A percentile compares a stretch with the other conserved stretches of the same genome.
Evolutionary conservation across 495 filamentous ascomycete genomes (phyloP).

Genomic region (Viridothelium virens): DNA sequence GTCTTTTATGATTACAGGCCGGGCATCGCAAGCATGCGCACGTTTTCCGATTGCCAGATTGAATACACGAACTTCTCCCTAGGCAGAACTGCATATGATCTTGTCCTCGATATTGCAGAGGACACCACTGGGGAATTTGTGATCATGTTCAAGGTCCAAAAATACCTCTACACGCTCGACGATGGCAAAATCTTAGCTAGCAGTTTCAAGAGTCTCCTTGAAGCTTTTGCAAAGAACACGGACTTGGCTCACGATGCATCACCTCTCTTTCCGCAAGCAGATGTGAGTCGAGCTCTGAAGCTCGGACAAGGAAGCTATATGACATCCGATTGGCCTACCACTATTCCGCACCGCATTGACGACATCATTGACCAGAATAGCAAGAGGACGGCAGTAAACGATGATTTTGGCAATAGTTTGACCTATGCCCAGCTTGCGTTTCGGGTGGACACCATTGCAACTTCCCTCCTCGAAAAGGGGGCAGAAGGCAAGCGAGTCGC

Average conservation of each 20-base stretch:
- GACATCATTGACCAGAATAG: slow-evolving; percentile 13
- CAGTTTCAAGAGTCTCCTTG: neutral
- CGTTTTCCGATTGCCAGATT: slow-evolving; percentile 21
- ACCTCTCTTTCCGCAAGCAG: slow-evolving; percentile 12
- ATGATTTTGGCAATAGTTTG: neutral
- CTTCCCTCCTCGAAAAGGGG: neutral
- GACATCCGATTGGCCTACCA: slow-evolving; percentile 30
- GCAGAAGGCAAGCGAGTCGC: slow-evolving; percentile 17
- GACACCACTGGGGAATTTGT: neutral
- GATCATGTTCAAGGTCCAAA: neutral
- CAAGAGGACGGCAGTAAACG: neutral
- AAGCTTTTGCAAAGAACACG: neutral
- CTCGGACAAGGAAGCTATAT: slow-evolving; percentile 25
- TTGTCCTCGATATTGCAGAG: neutral
- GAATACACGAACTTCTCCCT: neutral
- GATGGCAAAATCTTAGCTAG: neutral
- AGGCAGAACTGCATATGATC: neutral
- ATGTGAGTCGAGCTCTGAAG: slow-evolving; percentile 15
- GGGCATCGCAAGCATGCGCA: slow-evolving; percentile 26
- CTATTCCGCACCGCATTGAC: slow-evolving; percentile 35
- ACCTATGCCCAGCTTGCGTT: neutral
- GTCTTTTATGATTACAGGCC: slow-evolving; percentile 39
- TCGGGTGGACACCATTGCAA: neutral
- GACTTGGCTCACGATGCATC: neutral
- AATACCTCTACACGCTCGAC: neutral